Base-by-base conservation (phyloP, 805 yeast species). In the Starmerella bombi region DNA sequence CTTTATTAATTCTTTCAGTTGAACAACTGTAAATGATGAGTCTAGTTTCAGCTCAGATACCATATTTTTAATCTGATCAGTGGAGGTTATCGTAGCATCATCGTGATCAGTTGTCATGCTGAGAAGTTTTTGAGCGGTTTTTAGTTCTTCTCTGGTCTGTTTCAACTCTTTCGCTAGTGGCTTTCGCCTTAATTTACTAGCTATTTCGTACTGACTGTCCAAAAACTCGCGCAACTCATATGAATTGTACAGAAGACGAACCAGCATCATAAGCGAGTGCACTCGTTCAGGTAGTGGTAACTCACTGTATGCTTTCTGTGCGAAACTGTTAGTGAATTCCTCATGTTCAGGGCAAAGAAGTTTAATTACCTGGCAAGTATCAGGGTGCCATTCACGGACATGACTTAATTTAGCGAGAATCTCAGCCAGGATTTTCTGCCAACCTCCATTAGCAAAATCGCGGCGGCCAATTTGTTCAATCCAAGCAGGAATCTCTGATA, bases 381-480 rank as follows among this genome's bases (percentile, higher is more conserved):
- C 65, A 1, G 63, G 60, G 20, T 63, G 55, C 60, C 72, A 79
- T 12, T 68, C 69, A 1, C 75, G 73, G 30, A 75, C 66, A 48
- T 75, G 67, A 34, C 74, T 74, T 14, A 74, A 73, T 36, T 67
- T 64, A 17, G 75, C 72, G 32, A 86, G 65, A 2, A 85, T 65
- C 25, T 94, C 94, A 36, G 85, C 57, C 32, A 86, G 58, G 32
- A 80, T 71, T 31, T 79, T 68, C 51, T 83, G 78, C 95, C 96
- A 88, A 40, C 74, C 75, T 3, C 94, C 93, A 52, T 83, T 85
- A 51, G 70, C 74, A 58, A 81, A 91, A 47, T 72, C 71, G 40
- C 94, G 72, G 41, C 72, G 76, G 12, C 76, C 70, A 16, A 88
- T 65, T 31, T 93, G 65, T 23, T 80, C 93, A 43, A 75, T 72